These are phyloP conservation scores for Coccomyxa subellipsoidea DNA, from an alignment of 163 green algal genomes.

Conservation along the genomic window DNA sequence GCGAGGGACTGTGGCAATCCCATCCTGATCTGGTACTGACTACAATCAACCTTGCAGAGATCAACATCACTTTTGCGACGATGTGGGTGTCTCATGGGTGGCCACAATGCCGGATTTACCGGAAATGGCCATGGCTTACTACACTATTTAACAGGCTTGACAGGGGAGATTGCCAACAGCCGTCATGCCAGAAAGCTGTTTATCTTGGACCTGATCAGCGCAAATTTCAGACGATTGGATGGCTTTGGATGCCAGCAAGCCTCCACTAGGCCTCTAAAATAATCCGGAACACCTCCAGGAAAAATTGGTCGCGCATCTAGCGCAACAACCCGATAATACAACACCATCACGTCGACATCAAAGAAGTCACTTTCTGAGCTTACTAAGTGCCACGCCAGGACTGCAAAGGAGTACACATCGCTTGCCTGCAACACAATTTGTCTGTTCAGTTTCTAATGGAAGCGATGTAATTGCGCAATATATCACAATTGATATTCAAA, in stretches of 20 bases:
- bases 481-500: conserved; percentile 5
- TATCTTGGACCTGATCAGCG: conserved; percentile 4
- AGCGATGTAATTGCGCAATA: background rate
- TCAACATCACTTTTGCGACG: no score
- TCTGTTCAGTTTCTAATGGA: background rate
- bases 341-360: conserved; percentile 8
- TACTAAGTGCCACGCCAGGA: conserved; percentile 4
- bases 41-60: no score
- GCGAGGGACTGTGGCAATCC: no score
- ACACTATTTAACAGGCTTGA: conserved; percentile 1
- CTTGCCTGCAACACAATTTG: conserved; percentile 8
- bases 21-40: no score
- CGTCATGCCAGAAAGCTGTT: conserved; percentile 4
- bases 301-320: conserved; percentile 1
- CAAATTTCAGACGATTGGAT: conserved; percentile 1
- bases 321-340: conserved; percentile 8
- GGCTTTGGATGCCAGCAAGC: conserved; percentile 6
- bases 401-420: conserved; percentile 9
- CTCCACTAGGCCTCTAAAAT: conserved; percentile 3
- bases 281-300: background rate
- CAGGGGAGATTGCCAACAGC: background rate
- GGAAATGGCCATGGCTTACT: no score
- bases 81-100: no score
- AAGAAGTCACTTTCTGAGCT: conserved; percentile 5
- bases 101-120: no score